Evolutionary conservation across 2,329 filamentous ascomycete genomes (phyloP).

Genomic region (Coniella lustricola): DNA sequence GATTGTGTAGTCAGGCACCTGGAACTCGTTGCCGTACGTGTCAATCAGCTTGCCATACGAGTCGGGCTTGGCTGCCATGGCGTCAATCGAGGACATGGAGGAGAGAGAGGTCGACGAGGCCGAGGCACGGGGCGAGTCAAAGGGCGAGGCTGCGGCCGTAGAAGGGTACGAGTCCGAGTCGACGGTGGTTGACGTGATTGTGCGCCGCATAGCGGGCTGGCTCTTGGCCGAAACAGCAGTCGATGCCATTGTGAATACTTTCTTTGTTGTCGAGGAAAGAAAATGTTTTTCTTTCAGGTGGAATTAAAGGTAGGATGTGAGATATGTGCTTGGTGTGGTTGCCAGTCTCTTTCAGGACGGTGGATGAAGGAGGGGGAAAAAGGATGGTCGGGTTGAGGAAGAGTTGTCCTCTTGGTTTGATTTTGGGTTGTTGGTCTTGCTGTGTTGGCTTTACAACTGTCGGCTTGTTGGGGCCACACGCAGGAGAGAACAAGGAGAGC

Average conservation of each 20-base stretch:
- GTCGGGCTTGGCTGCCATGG: conserved; percentile 26
- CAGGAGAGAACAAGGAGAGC: background rate
- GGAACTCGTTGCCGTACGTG: conserved; percentile 91
- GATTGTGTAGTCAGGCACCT: conserved; percentile 92
- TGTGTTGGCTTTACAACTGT: too few species aligned
- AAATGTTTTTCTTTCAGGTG: too few species aligned
- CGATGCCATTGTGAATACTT: conserved; percentile 39
- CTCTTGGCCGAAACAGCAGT: conserved; percentile 32
- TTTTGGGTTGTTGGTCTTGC: background rate
- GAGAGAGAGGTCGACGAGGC: conserved; percentile 89
- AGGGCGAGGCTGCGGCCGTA: conserved; percentile 50
- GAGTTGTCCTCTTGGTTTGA: background rate
- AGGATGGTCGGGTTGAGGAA: background rate
- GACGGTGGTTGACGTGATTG: conserved; percentile 32
- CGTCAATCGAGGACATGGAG: conserved; percentile 68
- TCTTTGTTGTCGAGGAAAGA: too few species aligned
- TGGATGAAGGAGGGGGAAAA: background rate
- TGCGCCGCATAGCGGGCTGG: conserved; percentile 40
- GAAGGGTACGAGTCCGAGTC: conserved; percentile 44
- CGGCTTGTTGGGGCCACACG: background rate
- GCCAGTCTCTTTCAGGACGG: background rate
- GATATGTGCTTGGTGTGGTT: background rate
- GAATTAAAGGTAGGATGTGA: background rate
- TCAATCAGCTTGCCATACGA: conserved; percentile 67
- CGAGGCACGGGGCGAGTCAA: conserved; percentile 53